These are phyloP conservation scores for Coemansia erecta DNA, from an alignment of 192 early-diverging fungal genomes.

Conservation along the genomic window DNA sequence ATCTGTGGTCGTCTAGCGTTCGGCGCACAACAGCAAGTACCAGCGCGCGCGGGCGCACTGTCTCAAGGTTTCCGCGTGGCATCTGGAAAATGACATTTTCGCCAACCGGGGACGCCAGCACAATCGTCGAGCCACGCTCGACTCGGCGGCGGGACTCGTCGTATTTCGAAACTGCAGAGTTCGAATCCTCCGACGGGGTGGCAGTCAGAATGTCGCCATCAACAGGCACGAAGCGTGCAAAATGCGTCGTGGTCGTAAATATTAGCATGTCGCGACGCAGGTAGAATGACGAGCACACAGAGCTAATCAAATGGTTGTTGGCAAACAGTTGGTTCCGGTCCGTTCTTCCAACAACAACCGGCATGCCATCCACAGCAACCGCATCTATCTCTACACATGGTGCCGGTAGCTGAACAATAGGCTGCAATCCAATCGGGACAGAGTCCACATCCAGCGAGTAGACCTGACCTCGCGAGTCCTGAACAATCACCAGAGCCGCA, in stretches of 20 bases:
- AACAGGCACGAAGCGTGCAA: slow-evolving; percentile 69
- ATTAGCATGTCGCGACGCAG: slow-evolving; percentile 80
- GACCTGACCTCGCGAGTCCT: slow-evolving; percentile 43
- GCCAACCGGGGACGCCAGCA: slow-evolving; percentile 68
- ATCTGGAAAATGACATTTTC: slow-evolving; percentile 67
- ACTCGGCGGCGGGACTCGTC: slow-evolving; percentile 63
- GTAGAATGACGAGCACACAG: slow-evolving; percentile 84
- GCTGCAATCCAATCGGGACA: not conserved
- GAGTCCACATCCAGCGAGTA: slow-evolving; percentile 18
- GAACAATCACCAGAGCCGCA: slow-evolving; percentile 46
- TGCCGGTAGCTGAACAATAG: slow-evolving; percentile 8
- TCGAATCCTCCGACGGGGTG: slow-evolving; percentile 2
- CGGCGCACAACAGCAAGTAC: slow-evolving; percentile 72
- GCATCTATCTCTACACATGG: slow-evolving; percentile 39
- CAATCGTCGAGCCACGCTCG: slow-evolving; percentile 90
- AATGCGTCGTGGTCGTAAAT: slow-evolving; percentile 81
- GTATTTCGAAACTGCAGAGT: slow-evolving; percentile 5
- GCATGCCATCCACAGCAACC: not conserved
- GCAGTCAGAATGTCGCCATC: slow-evolving; percentile 16
- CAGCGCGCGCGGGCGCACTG: slow-evolving; percentile 84
- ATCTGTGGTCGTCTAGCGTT: slow-evolving; percentile 62
- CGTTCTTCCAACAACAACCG: slow-evolving; percentile 68
- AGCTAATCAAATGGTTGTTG: slow-evolving; percentile 64
- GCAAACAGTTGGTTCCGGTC: slow-evolving; percentile 83
- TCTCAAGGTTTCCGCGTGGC: slow-evolving; percentile 97